Evolutionary conservation across 2,329 filamentous ascomycete genomes (phyloP), one percentile per base, ranked within the genome.

Genomic region (Alternaria tenuissima): DNA sequence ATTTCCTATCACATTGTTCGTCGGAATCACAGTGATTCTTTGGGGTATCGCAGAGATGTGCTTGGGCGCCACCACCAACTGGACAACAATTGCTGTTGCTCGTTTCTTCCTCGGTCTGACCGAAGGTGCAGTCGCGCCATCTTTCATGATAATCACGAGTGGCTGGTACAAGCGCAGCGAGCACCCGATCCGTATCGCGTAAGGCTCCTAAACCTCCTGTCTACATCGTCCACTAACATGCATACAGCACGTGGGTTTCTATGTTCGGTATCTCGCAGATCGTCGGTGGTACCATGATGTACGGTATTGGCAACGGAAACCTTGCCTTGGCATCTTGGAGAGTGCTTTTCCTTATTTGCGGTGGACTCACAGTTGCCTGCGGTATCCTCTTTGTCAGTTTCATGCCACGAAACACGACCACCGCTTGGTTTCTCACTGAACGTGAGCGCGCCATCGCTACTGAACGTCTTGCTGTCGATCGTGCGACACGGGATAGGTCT

Each of bases 1-100:
- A 5, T 74, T 86, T 4, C 82, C 78, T 8, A 66, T 86, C n/a
- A 81, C 82, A 36, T 83, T 82, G 57, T 84, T 84, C 58, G 83
- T 86, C 5, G 83, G 83, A 14, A 71, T 70, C 1, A 84, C 81
- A 0, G 76, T 85, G 16, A n/a, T 62, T 8, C 22, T 64, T 12
- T 82, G 80, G 81, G 81, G 81, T 38, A 38, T 38, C 34, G 34
- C 34, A n/a, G 34, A 38, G 34, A 38, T 38, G 34, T 38, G 34
- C 16, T 7, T 38, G 34, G 34, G 34, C 7, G 34, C 34, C 34
- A 38, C 34, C 34, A 38, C 16, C 8, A 38, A 38, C 34, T 38
- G 34, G 34, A 38, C 34, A 38, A 38, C 34, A 38, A 38, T 38
- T 3, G 65, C 83, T 16, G 74, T 72, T 5, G 68, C 77, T 7